Percentiles rank a stretch among this genome's conserved stretches.
These are phyloP conservation scores for Ilyonectria sp. DNA, from an alignment of 2,329 filamentous ascomycete species.

Conservation along the genomic window DNA sequence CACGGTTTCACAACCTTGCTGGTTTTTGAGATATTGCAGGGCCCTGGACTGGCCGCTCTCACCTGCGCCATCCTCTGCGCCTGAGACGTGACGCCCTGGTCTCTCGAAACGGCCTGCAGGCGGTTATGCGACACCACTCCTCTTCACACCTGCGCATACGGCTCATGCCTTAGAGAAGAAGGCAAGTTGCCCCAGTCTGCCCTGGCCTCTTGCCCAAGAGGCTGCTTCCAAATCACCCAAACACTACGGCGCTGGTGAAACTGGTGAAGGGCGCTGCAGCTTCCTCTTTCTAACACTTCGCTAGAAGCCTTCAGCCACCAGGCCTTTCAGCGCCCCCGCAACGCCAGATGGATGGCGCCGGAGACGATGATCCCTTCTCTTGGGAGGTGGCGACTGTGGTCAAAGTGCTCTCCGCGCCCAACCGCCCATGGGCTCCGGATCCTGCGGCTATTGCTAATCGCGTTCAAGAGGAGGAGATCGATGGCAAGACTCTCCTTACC, in stretches of 20 bases:
- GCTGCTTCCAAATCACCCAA: background rate
- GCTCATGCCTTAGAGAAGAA: slow-evolving; percentile 12
- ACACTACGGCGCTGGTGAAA: background rate
- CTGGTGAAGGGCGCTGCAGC: background rate
- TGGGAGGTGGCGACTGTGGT: slow-evolving; percentile 82
- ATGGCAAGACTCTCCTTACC: slow-evolving; percentile 75
- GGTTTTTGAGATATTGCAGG: background rate
- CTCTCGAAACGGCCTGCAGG: slow-evolving; percentile 22
- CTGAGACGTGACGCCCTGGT: slow-evolving; percentile 11
- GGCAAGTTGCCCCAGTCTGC: background rate
- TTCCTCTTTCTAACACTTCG: slow-evolving; percentile 9
- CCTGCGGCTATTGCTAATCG: slow-evolving; percentile 65
- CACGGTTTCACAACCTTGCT: background rate
- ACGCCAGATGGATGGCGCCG: slow-evolving; percentile 46
- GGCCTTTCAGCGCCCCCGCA: slow-evolving; percentile 15
- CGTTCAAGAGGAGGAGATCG: slow-evolving; percentile 75
- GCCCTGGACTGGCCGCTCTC: background rate
- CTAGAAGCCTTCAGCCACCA: slow-evolving; percentile 17
- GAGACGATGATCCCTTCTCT: slow-evolving; percentile 75
- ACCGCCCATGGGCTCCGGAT: slow-evolving; percentile 67
- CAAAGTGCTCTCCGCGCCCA: slow-evolving; percentile 72
- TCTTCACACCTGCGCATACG: background rate
- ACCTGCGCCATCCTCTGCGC: background rate
- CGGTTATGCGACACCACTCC: slow-evolving; percentile 39
- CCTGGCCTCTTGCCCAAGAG: background rate